Evolutionary conservation across 75 land plant genomes (phyloP), one percentile per base, ranked within the genome.

Genomic region (Cryptomeria japonica): DNA sequence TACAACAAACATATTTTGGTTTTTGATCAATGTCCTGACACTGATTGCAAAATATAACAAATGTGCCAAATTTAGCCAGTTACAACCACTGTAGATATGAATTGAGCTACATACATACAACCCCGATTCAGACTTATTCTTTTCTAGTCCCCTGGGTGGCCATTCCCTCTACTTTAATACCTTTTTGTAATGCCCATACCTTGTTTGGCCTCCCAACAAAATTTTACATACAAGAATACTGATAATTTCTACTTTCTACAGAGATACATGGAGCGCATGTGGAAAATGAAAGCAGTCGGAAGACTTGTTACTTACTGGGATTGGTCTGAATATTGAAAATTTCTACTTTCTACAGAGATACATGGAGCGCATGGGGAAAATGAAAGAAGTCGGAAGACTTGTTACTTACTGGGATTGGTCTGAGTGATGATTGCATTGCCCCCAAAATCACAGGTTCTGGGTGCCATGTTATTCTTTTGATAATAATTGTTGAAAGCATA

Each of bases 401-500:
- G 16, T 34, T 37, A 89, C 91, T 87, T 92, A 92, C 93, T 92
- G 31, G 93, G 93, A 91, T 92, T 88, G 1, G 86, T 46, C 39
- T 85, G 86, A 4, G 92, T 92, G 76, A 91, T 56, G 51, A 86
- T 87, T 0, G 93, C 93, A 36, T 89, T 87, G 31, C 93, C 92
- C 5, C 88, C 90, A 49, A 92, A 92, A 73, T 92, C 84, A 82
- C 93, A 92, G 37, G 92, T 84, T 31, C 93, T 90, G 5, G 86
- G 88, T 12, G 87, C 79, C 78, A n/a, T 86, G 37, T 72, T 92
- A 25, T 85, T 28, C 77, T 82, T 88, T 84, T 92, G 92, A 34
- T 75, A 92, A 84, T 92, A 92, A 64, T 84, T 90, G 73, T 92
- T 92, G 88, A 91, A 92, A 32, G 93, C 93, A 16, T 87, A 92